Conservation (phyloP, 169 alveolate species). For the Babesia sp. region DNA sequence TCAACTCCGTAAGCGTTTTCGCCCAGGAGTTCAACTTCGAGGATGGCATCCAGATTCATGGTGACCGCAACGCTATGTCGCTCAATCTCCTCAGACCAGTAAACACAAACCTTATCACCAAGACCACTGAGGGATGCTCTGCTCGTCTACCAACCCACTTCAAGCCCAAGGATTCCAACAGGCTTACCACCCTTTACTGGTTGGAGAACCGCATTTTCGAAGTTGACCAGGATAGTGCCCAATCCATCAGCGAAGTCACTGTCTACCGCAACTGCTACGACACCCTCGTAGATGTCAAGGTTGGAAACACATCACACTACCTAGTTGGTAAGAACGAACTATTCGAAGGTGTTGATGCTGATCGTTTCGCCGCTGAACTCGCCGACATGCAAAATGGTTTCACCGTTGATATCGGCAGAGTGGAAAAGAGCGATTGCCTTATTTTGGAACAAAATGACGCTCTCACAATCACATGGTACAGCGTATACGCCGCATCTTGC, state of each 20-base stretch:
- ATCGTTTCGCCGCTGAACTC: not conserved
- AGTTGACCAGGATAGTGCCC: not conserved
- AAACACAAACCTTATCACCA: not conserved
- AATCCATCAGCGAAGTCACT: slow-evolving; percentile 6
- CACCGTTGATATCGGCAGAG: not conserved
- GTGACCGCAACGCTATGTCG: not conserved
- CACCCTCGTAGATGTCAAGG: not conserved
- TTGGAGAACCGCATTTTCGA: not conserved
- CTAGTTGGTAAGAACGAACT: not conserved
- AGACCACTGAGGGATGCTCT: not conserved
- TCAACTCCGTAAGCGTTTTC: not conserved
- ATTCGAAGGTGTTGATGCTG: not conserved
- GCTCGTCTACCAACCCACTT: not conserved
- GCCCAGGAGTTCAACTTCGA: not conserved
- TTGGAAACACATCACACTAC: not conserved
- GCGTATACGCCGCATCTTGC: slow-evolving; percentile 3
- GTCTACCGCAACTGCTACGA: slow-evolving; percentile 11
- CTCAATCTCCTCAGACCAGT: slow-evolving; percentile 3
- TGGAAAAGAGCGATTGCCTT: not conserved
- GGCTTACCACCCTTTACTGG: not conserved
- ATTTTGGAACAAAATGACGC: not conserved
- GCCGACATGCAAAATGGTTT: not conserved
- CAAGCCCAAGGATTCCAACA: not conserved
- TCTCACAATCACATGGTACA: not conserved
- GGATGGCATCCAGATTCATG: not conserved